Evolutionary conservation across 768 basidiomycete genomes (phyloP), one percentile per base, ranked within the genome.

Genomic region (Boletus reticuloceps): DNA sequence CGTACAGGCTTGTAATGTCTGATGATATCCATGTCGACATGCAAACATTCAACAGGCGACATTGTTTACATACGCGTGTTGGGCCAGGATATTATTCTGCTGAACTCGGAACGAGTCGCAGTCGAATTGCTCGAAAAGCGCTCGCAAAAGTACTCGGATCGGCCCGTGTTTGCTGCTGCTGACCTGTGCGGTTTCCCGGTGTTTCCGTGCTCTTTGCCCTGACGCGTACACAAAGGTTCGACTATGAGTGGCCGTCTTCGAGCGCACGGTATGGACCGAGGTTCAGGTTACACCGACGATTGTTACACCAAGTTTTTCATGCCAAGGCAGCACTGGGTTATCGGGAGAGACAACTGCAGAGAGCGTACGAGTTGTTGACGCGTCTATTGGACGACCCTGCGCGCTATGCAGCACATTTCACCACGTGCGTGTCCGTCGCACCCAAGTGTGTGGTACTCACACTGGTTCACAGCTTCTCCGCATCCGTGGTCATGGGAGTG

Each of bases 191-290:
- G 12, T 36, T 36, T 37, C 36, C 5, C 36, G 2, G 13, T 37
- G 2, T 29, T 37, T 16, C 36, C 13, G 13, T 37, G 36, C 36
- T 13, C 36, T 37, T 14, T 37, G 16, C 36, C 36, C 34, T 36
- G 34, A 36, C 34, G 14, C 34, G 36, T 14, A 16, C 14, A 16
- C 16, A 37, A 37, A 12, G 36, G 12, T 14, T 25, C 9, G 63
- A 61, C 31, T 71, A 72, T 69, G 74, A 73, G 13, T 77, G 74
- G 71, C 70, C 72, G 45, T 76, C 74, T 50, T 60, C 70, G 10
- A 57, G 67, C 60, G 3, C 76, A 78, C 54, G 73, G 73, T 1
- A 37, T 37, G 36, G 47, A 69, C 2, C 55, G 36, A 37, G 52
- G 43, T 79, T 76, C 77, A 68, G 74, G 6, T 61, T 57, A 32